These are phyloP conservation scores for Cytospora mali DNA, from an alignment of 2,329 filamentous ascomycete genomes.

Conservation along the genomic window DNA sequence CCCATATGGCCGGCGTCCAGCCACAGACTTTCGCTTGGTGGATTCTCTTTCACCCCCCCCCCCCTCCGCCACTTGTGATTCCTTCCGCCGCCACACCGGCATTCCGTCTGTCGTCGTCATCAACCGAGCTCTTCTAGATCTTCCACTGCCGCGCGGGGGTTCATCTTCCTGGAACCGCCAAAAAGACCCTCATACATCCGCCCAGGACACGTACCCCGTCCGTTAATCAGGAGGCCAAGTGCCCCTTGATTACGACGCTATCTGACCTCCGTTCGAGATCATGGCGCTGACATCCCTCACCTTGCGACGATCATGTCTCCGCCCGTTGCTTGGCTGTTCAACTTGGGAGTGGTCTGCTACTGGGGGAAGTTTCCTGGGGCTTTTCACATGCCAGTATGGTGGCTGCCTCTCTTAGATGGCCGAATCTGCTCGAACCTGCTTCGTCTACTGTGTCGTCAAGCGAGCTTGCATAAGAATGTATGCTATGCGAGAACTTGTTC, in stretches of 20 bases:
- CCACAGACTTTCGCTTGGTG: too few species aligned
- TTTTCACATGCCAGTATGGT: neutral
- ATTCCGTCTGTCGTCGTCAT: too few species aligned
- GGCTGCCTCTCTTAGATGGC: neutral
- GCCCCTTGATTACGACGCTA: neutral
- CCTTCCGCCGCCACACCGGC: too few species aligned
- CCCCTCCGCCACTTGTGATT: too few species aligned
- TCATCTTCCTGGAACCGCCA: too few species aligned
- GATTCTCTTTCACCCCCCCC: too few species aligned
- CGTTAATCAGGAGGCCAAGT: neutral
- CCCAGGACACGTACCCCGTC: neutral
- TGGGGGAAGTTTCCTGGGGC: neutral
- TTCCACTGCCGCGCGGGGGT: too few species aligned
- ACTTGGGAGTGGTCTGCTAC: too few species aligned
- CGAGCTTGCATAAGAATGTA: conserved; percentile 8
- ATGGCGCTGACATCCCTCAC: neutral
- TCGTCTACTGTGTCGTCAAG: conserved; percentile 5
- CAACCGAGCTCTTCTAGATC: too few species aligned
- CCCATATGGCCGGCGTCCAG: too few species aligned
- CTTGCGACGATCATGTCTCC: neutral
- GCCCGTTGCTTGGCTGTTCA: neutral
- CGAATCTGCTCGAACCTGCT: neutral
- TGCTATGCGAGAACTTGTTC: conserved; percentile 1
- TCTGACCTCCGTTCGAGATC: neutral
- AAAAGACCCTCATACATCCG: too few species aligned